Evolutionary conservation across 805 yeast species (phyloP), one percentile per base, ranked within the genome.

Genomic region (Schwanniomyces occidentalis): DNA sequence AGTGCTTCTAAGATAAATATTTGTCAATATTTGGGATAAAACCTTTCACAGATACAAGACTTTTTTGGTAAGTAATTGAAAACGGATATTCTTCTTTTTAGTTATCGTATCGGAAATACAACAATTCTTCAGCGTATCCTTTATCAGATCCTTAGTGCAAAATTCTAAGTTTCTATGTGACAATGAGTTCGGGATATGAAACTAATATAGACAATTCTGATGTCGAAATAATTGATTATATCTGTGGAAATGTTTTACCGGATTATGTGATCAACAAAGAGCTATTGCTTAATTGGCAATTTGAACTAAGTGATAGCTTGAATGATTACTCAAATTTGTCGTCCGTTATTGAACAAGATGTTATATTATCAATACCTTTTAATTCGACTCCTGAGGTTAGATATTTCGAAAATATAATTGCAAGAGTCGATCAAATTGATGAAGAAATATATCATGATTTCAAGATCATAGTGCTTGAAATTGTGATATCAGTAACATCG

Each of bases 241-340:
- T 54, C 5, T 56, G 65, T 42, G 48, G 46, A 15, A 31, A 36
- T 4, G 51, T 52, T 5, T 41, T 61, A 16, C 46, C 57, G 12
- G 45, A 46, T 22, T 51, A 46, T 38, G 39, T 43, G 8, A 38
- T 66, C 38, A 58, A 66, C 36, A 42, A 35, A 19, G 56, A 52
- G 6, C 40, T 55, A n/a, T 48, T 67, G 6, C 25, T 32, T 24
- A 56, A 60, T 38, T 67, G 72, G 72, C 65, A 63, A 41, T 38
- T 58, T 4, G 71, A 66, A 22, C 42, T 65, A 23, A 30, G 46
- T 5, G 67, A 63, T 28, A 38, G 38, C 16, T 33, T 52, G 5
- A 33, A 44, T 6, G 58, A 59, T 37, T 40, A 35, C 2, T 36
- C 44, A 7, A 34, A 38, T 9, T 48, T 65, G 24, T 25, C 44